Percentiles rank a stretch among this genome's conserved stretches.
Evolutionary conservation across 1,284 basidiomycete genomes (phyloP).

Genomic region (Fomitopsis pinicola): DNA sequence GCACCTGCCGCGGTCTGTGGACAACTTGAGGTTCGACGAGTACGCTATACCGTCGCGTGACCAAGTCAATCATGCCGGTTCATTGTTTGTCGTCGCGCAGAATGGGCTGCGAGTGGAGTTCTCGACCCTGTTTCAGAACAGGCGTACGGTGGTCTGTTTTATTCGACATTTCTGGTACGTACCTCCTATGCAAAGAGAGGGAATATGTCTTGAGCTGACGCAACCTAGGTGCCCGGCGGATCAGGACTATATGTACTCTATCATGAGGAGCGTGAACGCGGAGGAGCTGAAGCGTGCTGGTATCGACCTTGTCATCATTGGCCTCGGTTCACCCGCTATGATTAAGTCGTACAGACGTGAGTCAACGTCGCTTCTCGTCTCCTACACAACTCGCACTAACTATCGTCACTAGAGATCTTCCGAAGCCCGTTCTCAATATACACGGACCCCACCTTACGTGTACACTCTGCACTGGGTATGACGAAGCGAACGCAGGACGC

Average conservation of each 20-base stretch:
- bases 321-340: slow-evolving; percentile 73
- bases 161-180: slow-evolving; percentile 69
- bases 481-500: slow-evolving; percentile 45
- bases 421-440: slow-evolving; percentile 61
- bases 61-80: slow-evolving; percentile 59
- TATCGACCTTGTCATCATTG: slow-evolving; percentile 67
- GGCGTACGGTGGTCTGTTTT: slow-evolving; percentile 71
- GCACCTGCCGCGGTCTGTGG: slow-evolving; percentile 3
- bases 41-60: slow-evolving; percentile 34
- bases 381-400: not conserved
- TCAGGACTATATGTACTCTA: slow-evolving; percentile 80
- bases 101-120: slow-evolving; percentile 66
- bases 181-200: not conserved
- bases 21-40: slow-evolving; percentile 22
- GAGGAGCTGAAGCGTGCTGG: slow-evolving; percentile 50
- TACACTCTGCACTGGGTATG: slow-evolving; percentile 80
- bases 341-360: slow-evolving; percentile 65
- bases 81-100: slow-evolving; percentile 61
- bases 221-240: slow-evolving; percentile 63
- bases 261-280: slow-evolving; percentile 48
- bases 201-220: not conserved
- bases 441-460: slow-evolving; percentile 68
- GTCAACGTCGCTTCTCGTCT: slow-evolving; percentile 20
- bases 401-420: slow-evolving; percentile 48
- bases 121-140: slow-evolving; percentile 64